Evolutionary conservation across 768 basidiomycete species (phyloP).

Genomic region (Lactarius indigo): DNA sequence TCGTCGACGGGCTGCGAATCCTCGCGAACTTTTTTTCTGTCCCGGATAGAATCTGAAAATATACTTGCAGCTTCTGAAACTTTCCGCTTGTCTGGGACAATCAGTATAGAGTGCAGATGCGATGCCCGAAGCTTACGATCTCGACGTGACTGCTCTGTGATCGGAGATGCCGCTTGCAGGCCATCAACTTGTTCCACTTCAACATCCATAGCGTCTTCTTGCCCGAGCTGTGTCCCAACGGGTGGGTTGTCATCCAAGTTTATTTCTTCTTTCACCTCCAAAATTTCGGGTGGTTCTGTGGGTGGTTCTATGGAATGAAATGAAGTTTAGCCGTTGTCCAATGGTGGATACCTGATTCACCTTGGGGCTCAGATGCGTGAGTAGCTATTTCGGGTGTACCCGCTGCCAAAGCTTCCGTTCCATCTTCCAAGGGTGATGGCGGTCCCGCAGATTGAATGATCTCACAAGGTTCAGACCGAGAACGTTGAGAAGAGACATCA

Average conservation of each 20-base stretch:
- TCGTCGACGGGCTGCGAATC: slow-evolving; percentile 66
- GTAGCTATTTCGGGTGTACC: neutral
- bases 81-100: slow-evolving; percentile 60
- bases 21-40: slow-evolving; percentile 59
- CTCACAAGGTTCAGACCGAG: slow-evolving; percentile 5
- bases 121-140: slow-evolving; percentile 21
- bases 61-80: slow-evolving; percentile 49
- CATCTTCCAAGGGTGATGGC: neutral
- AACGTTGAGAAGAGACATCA: neutral
- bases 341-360: neutral
- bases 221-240: neutral
- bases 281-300: neutral
- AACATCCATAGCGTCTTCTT: slow-evolving; percentile 3
- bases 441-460: neutral
- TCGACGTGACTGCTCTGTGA: slow-evolving; percentile 16
- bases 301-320: slow-evolving; percentile 3
- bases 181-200: slow-evolving; percentile 14
- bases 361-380: neutral
- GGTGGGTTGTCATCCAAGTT: neutral
- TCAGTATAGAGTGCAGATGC: neutral
- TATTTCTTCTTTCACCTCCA: slow-evolving; percentile 4
- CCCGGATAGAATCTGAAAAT: slow-evolving; percentile 42
- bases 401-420: neutral
- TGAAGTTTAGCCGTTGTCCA: neutral
- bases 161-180: slow-evolving; percentile 1